Base-by-base conservation (phyloP, 352 stramenopile genomes). In the Phytophthora nicotianae region DNA sequence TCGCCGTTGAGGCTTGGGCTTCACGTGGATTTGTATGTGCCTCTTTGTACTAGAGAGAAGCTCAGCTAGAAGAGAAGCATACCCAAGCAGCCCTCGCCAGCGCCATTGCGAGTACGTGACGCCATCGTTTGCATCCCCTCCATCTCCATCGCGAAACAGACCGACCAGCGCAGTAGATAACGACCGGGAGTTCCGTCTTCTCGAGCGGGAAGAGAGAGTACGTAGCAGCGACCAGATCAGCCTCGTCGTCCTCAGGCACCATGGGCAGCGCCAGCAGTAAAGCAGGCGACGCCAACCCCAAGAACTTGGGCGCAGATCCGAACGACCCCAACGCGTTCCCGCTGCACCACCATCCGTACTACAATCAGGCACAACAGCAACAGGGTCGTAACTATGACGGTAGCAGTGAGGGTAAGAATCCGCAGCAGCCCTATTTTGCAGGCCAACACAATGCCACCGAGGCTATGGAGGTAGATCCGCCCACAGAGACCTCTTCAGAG, bases 251-350 rank as follows among this genome's bases (percentile, higher is more conserved):
- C 20, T 35, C 43, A 38, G 58, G 21, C 29, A 59, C 33, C 13
- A 95, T 95, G 86, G 86, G 86, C 49, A 95, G 86, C 78, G 83
- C 83, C 21, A 91, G 80, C 29, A 95, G 86, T 66, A 93, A 93
- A 62, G 72, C 89, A 53, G 80, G 88, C 72, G 86, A 95, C 56
- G 71, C 79, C 43, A 90, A 93, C 61, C 86, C 80, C n/a, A 81
- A 82, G 42, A 84, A 93, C 38, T 67, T 95, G 38, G 86, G 86
- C 23, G 83, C 80, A 42, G 83, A 86, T 50, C 60, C 73, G 38
- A 79, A 74, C 63, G 60, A 68, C 40, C 66, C 64, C 9, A 66
- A 70, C 35, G 78, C 83, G 32, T 90, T 87, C 54, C 68, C 77
- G 46, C 56, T 92, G 68, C 81, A 89, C 27, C 81, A 90, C 57